These are phyloP conservation scores for Diaporthe ilicicola DNA, from an alignment of 2,329 filamentous ascomycete genomes.

Conservation along the genomic window DNA sequence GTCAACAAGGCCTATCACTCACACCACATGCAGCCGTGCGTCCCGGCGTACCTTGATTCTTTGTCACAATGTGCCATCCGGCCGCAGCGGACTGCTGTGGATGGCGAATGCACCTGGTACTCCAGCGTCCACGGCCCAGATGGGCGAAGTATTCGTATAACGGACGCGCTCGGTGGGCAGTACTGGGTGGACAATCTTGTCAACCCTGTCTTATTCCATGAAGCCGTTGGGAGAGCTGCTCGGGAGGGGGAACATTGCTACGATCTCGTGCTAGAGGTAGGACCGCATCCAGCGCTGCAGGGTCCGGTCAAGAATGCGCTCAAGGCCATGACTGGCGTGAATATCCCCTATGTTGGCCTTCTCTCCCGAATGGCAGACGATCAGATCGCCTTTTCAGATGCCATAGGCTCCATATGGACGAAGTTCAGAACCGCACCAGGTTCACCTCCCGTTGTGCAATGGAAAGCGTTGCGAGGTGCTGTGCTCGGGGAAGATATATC, in stretches of 20 bases:
- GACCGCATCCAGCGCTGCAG: slow-evolving; percentile 47
- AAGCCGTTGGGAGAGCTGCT: too few relatives aligned
- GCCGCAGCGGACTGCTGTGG: too few relatives aligned
- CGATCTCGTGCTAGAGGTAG: slow-evolving; percentile 40
- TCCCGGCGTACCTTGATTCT: slow-evolving; percentile 43
- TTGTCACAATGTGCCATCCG: slow-evolving; percentile 37
- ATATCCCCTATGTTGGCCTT: neutral
- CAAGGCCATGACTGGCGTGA: slow-evolving; percentile 9
- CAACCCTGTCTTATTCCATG: slow-evolving; percentile 37
- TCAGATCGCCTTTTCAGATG: neutral
- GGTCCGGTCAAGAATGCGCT: slow-evolving; percentile 46
- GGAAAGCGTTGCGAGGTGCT: too few relatives aligned
- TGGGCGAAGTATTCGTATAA: too few relatives aligned
- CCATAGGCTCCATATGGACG: slow-evolving; percentile 28
- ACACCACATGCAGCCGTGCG: slow-evolving; percentile 47
- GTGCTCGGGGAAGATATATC: too few relatives aligned
- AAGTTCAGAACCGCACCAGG: too few relatives aligned
- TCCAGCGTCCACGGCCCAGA: too few relatives aligned
- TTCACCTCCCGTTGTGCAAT: neutral
- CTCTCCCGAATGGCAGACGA: neutral
- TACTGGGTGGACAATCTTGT: slow-evolving; percentile 37
- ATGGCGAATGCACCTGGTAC: slow-evolving; percentile 37
- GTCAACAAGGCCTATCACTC: slow-evolving; percentile 55
- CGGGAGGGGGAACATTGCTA: too few relatives aligned
- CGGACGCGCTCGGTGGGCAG: slow-evolving; percentile 15